Conservation (phyloP, 2,329 filamentous ascomycete species). For the Rhytidhysteron rufulum region DNA sequence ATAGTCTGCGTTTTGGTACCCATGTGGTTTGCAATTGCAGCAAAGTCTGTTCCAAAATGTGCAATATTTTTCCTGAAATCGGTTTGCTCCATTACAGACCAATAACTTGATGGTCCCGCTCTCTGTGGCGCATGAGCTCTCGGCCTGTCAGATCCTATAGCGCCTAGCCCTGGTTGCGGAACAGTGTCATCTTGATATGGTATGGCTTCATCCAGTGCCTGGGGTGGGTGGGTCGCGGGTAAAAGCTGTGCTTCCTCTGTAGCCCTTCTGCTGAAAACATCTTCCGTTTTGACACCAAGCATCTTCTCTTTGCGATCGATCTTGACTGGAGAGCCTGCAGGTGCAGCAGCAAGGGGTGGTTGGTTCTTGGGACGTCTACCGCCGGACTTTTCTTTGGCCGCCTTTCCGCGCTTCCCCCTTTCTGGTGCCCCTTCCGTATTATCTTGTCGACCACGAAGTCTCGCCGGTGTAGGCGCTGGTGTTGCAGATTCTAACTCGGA, state of each 20-base stretch:
- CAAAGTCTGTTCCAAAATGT: conserved; percentile 77
- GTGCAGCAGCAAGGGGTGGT: conserved; percentile 37
- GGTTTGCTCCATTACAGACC: conserved; percentile 77
- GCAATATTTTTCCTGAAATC: conserved; percentile 71
- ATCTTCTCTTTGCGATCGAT: conserved; percentile 29
- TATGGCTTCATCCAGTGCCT: conserved; percentile 24
- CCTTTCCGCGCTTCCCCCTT: conserved; percentile 41
- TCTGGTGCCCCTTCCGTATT: conserved; percentile 30
- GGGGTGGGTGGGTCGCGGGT: conserved; percentile 13
- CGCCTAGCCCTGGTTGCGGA: conserved; percentile 16
- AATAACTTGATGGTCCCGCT: conserved; percentile 72
- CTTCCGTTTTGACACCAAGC: conserved; percentile 30
- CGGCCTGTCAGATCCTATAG: conserved; percentile 32
- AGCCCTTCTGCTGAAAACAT: conserved; percentile 24
- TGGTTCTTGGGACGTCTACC: conserved; percentile 39
- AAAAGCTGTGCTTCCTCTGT: conserved; percentile 25
- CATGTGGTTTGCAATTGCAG: conserved; percentile 72
- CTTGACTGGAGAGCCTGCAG: conserved; percentile 32
- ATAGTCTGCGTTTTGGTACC: conserved; percentile 82
- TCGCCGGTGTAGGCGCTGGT: conserved; percentile 23
- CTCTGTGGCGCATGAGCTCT: conserved; percentile 38
- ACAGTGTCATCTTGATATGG: conserved; percentile 16
- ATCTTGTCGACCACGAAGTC: conserved; percentile 30
- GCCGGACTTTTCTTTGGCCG: conserved; percentile 30
- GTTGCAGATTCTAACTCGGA: conserved; percentile 55